Evolutionary conservation across 164 flowering plant species (phyloP), one percentile per base, ranked within the genome.

Genomic region (Santalum album): DNA sequence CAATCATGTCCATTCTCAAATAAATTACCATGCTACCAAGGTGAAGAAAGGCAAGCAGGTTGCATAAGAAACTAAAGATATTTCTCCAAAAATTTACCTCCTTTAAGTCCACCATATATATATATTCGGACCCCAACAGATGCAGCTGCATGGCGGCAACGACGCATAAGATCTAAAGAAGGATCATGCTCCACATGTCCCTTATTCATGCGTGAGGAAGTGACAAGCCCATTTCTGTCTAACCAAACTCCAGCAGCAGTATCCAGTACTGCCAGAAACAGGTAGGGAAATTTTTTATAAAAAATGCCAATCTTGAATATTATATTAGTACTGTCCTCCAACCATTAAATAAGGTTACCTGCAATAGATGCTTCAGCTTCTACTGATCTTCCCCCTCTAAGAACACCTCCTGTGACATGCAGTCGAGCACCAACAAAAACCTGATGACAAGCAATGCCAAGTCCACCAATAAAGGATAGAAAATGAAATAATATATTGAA

Each of bases 191-290:
- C 92, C 24, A 46, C 25, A 20, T 72, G 71, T 36, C 79, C 81
- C 70, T 86, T 94, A 68, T 63, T 69, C 25, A 69, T 47, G 18
- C 86, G 85, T 25, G 90, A 67, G 17, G 88, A 72, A 58, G 90
- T 81, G 25, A 94, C 99, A 32, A 84, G 70, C 54, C 99, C 99
- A 69, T 81, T 79, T 72, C 80, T 82, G 53, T 94, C 97, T 57
- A 94, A 62, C 99, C 99, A 94, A 59, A 90, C 96, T 52, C 99
- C 99, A 57, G 97, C 95, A 63, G 97, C 95, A 67, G 99, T 94
- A 69, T 94, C 99, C 81, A 94, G 61, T 51, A 94, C 99, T 94
- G 47, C 24, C 29, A 49, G 1, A 20, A 53, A 46, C 36, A 44
- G 35, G 47, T 3, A 40, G 22, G 25, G 20, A 19, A 51, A 51